A percentile compares a stretch with the other conserved stretches of the same genome.
phyloP scores from a whole-genome alignment of 2,329 filamentous ascomycete genomes.

The Aureobasidium sp. region DNA sequence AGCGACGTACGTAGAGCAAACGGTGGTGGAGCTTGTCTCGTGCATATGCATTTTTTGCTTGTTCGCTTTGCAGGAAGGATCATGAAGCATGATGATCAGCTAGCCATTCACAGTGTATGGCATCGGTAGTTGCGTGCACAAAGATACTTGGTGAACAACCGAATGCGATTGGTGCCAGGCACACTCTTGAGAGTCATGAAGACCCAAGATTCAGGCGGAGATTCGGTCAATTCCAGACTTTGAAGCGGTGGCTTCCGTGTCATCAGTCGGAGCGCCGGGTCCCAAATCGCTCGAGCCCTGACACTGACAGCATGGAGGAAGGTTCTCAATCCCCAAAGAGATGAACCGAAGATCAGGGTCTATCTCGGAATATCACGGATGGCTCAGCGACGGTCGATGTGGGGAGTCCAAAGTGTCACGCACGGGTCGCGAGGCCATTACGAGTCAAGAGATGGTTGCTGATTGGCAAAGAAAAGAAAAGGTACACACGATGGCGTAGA shows the following conservation, averaged over 20 bases:
- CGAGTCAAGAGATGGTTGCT: not conserved
- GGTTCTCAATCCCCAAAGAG: not conserved
- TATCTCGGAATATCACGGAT: constrained; percentile 4
- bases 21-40: constrained; percentile 9
- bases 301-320: not conserved
- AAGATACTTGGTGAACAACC: not conserved
- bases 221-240: not conserved
- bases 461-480: not conserved
- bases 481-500: not conserved
- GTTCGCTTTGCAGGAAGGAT: constrained; percentile 8
- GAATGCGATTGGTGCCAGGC: not conserved
- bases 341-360: constrained; percentile 9
- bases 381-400: not conserved
- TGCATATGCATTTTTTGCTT: constrained; percentile 5
- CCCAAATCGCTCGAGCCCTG: not conserved
- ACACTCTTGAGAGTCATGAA: not conserved
- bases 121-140: not conserved
- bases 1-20: not conserved
- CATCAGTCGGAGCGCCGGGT: not conserved
- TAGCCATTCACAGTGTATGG: not conserved
- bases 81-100: constrained; percentile 1
- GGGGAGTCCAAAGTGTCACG: not conserved
- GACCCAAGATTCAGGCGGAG: not conserved
- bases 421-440: not conserved
- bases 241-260: not conserved